Conservation (phyloP, 2,329 filamentous ascomycete genomes). For the Cladophialophora psammophila region DNA sequence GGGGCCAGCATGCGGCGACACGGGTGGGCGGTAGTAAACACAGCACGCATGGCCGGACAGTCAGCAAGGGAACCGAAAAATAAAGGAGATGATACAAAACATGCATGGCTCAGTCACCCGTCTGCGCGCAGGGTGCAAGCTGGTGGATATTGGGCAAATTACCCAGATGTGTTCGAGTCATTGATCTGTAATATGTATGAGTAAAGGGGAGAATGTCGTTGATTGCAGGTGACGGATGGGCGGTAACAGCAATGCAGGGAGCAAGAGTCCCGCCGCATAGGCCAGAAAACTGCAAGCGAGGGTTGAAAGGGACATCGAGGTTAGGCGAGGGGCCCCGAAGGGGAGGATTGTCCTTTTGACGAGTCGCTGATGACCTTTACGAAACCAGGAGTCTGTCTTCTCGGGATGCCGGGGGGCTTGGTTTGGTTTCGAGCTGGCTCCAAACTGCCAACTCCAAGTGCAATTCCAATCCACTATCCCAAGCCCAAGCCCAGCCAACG, state of each 20-base stretch:
- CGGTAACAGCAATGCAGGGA: slow-evolving; percentile 1
- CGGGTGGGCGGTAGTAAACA: not conserved
- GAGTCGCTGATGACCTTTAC: slow-evolving; percentile 15
- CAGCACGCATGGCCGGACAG: not conserved
- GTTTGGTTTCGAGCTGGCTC: slow-evolving; percentile 1
- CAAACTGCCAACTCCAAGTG: not conserved
- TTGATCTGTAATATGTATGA: not conserved
- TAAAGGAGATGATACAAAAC: not conserved
- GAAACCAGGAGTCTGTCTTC: not conserved
- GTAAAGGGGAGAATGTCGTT: not conserved
- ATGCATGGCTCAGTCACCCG: not conserved
- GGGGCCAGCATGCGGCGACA: not conserved
- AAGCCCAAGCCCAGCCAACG: slow-evolving; percentile 1
- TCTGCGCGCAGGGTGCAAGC: not conserved
- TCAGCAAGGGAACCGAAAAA: slow-evolving; percentile 5
- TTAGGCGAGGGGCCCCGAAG: not conserved
- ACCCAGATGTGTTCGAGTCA: not conserved
- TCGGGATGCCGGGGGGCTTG: not conserved
- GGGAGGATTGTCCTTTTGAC: slow-evolving; percentile 15
- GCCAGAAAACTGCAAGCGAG: not conserved
- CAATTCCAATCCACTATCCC: not conserved
- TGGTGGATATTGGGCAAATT: not conserved
- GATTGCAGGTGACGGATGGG: not conserved
- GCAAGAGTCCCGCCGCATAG: not conserved
- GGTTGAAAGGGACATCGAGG: not conserved